These are phyloP conservation scores for Cryptosporidium felis DNA, from an alignment of 169 alveolate species.

Conservation along the genomic window DNA sequence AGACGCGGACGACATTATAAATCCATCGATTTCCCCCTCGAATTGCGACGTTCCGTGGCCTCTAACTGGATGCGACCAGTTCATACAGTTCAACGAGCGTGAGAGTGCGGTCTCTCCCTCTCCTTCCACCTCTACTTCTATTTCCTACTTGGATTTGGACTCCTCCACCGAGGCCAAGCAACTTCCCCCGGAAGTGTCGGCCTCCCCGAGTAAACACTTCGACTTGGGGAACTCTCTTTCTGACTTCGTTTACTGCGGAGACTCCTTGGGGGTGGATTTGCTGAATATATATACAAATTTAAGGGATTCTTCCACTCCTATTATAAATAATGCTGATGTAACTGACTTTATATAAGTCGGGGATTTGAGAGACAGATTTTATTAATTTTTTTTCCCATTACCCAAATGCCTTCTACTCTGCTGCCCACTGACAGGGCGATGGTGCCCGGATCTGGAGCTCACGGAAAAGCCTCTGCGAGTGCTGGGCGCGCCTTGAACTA, in stretches of 20 bases:
- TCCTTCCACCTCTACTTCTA: slow-evolving; percentile 39
- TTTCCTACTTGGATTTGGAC: slow-evolving; percentile 29
- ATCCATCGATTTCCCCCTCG: slow-evolving; percentile 33
- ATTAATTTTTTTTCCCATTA: no score
- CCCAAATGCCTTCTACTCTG: no score
- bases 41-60: slow-evolving; percentile 69
- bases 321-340: slow-evolving; percentile 9
- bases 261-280: slow-evolving; percentile 34
- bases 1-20: slow-evolving; percentile 10
- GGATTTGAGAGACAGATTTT: no score
- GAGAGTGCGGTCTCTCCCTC: not conserved
- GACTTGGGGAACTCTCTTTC: slow-evolving; percentile 36
- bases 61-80: slow-evolving; percentile 36
- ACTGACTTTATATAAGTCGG: slow-evolving; percentile 7
- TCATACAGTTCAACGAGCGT: slow-evolving; percentile 2
- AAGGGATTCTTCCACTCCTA: slow-evolving; percentile 37
- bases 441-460: no score
- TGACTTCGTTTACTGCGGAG: slow-evolving; percentile 69
- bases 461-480: no score
- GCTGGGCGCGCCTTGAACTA: no score
- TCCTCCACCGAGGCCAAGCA: slow-evolving; percentile 3
- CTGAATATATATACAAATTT: slow-evolving; percentile 16
- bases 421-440: no score
- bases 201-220: not conserved
- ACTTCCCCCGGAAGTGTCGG: not conserved